Conservation (phyloP, 1,284 basidiomycete species). For the Cutaneotrichosporon sp. region DNA sequence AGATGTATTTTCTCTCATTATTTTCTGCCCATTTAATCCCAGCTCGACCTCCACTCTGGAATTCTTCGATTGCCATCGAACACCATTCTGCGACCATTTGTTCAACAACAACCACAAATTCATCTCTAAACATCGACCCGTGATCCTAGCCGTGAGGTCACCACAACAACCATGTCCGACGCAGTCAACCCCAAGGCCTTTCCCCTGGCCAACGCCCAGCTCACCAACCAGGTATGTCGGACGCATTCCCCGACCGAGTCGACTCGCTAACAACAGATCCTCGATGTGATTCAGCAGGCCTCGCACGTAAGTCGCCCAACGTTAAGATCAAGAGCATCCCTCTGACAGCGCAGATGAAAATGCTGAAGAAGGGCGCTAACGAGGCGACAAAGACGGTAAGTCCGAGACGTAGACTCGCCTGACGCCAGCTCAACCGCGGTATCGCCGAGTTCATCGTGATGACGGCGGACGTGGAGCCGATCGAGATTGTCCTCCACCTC, state of each 20-base stretch:
- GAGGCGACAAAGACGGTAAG: slow-evolving; percentile 71
- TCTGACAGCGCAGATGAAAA: slow-evolving; percentile 62
- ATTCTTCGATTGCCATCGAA: not conserved
- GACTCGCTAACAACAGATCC: no score
- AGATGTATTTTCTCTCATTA: not conserved
- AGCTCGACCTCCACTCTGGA: not conserved
- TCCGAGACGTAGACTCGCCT: no score
- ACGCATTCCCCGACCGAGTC: no score
- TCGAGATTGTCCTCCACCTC: slow-evolving; percentile 96
- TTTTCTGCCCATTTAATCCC: not conserved
- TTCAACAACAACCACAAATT: not conserved
- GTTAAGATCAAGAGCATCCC: no score
- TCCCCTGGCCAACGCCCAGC: slow-evolving; percentile 79
- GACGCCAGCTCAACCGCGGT: slow-evolving; percentile 58
- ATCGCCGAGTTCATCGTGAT: slow-evolving; percentile 98
- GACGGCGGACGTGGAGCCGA: slow-evolving; percentile 94
- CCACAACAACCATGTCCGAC: slow-evolving; percentile 25
- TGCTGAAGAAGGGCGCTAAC: slow-evolving; percentile 80
- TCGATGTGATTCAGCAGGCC: slow-evolving; percentile 84
- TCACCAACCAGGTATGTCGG: slow-evolving; percentile 98
- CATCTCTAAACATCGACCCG: slow-evolving; percentile 21
- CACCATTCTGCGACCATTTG: no score
- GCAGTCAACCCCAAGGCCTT: slow-evolving; percentile 71
- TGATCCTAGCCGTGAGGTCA: slow-evolving; percentile 37
- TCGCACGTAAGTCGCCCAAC: slow-evolving; percentile 33